Evolutionary conservation across 2,329 filamentous ascomycete species (phyloP), one percentile per base, ranked within the genome.

Genomic region (Hypoxylon sp.): DNA sequence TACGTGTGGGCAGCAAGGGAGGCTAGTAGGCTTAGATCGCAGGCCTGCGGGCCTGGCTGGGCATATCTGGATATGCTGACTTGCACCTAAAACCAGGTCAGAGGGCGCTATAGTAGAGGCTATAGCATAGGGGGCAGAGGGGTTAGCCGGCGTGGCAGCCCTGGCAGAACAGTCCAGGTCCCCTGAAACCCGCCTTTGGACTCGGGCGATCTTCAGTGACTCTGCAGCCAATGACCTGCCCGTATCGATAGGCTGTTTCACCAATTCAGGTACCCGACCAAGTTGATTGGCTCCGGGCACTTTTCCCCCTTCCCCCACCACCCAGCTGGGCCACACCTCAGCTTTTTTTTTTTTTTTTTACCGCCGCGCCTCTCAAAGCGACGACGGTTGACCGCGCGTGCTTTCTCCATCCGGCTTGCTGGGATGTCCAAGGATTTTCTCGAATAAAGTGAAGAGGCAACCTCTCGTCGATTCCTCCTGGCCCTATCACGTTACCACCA

Each of bases 211-310:
- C 54, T 47, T 48, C 56, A 47, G 26, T 48, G 33, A 21, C 24
- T 17, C 47, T 54, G 29, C 49, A 50, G 50, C 60, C 63, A 64
- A 62, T 62, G 52, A 46, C 29, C 47, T 47, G 52, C 37, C 46
- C 43, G 55, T 37, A 8, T 23, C 3, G 63, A 21, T 43, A 51
- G 42, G 42, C 35, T 17, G 57, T 63, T 65, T 65, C 61, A 64
- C 60, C 50, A 60, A 59, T 61, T 63, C 63, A 65, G 63, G 63
- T 65, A 63, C 63, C 47, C 41, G 50, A 49, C 31, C 11, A 46
- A 41, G 21, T 11, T 62, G 55, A 65, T 65, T 63, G 63, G 63
- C 41, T 56, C 26, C 48, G 48, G 33, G 51, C 37, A 26, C 24
- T 52, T 54, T 21, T 40, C 38, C 61, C 43, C 24, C 50, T 54